Base-by-base conservation (phyloP, 75 land plant species). In the Picea glauca region DNA sequence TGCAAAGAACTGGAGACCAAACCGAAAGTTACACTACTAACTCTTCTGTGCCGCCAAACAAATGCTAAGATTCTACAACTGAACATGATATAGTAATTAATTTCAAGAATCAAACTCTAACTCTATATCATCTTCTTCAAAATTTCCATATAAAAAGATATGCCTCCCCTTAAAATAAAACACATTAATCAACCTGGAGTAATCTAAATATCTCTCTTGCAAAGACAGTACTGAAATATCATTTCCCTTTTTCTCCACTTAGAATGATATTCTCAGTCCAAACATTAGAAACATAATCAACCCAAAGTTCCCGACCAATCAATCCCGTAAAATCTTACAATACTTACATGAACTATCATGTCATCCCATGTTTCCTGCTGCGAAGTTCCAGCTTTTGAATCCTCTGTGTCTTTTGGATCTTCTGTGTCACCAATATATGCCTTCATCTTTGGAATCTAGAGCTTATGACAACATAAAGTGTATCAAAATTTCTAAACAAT, bases 401-500 rank as follows among this genome's bases (percentile, higher is more conserved):
- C 99, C 20, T 40, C 73, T 40, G 12, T 68, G 12, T 46, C 73
- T 88, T 88, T 94, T 72, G 94, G 80, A 78, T 96, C 99, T 66
- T 96, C 99, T 30, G 93, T 58, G 73, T 94, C 99, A 80, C 90
- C 86, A 61, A 96, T 85, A 88, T 92, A 96, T 60, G 98, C 90
- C 85, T 92, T 94, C 86, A 96, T 86, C 90, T 96, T 96, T 30
- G 99, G 99, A 79, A 96, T 92, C 99, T 96, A 92, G 75, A 89
- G 85, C 91, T 89, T 94, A 78, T 68, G 73, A 80, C 85, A 75
- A 82, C 38, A 57, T 57, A 75, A 56, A 58, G 54, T 56, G 33
- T 7, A 75, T 54, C 73, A 68, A 68, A 68, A 38, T 18, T 6
- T 7, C n/a, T 68, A 68, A 20, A 23, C 73, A 68, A 40, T 40